Conservation (phyloP, 257 asterid genomes). For the Solanum chilense region DNA sequence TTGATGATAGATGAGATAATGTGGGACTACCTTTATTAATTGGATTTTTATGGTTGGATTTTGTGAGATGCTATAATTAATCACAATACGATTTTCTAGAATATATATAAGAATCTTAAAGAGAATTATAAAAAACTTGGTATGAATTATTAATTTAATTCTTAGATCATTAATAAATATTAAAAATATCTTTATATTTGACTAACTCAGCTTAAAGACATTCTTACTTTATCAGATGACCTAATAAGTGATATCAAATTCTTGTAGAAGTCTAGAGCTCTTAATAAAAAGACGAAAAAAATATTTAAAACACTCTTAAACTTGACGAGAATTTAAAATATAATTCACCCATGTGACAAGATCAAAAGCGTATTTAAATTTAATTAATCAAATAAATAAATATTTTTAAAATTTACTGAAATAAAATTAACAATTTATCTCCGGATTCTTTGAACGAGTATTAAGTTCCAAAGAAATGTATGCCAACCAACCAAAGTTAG, state of each 20-base stretch:
- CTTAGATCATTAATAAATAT: no score
- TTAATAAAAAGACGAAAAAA: no score
- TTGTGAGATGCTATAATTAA: background rate
- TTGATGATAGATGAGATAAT: background rate
- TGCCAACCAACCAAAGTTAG: background rate
- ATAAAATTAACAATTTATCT: no score
- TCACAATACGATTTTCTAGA: background rate
- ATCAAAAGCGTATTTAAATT: no score
- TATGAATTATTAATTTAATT: no score
- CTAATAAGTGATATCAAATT: background rate
- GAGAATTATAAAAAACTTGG: no score
- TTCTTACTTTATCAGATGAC: background rate
- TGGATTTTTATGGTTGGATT: background rate
- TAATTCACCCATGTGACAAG: background rate
- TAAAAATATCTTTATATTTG: no score
- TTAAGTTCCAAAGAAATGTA: background rate
- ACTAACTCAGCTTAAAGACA: no score
- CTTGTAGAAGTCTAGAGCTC: background rate
- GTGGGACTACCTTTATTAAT: background rate
- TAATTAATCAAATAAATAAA: rapidly evolving
- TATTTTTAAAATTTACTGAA: no score
- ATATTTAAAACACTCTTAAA: no score
- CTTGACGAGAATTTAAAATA: background rate
- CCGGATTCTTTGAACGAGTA: no score
- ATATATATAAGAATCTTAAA: background rate